These are phyloP conservation scores for Thraustochytrium sp. DNA, from an alignment of 352 stramenopile species.

Conservation along the genomic window DNA sequence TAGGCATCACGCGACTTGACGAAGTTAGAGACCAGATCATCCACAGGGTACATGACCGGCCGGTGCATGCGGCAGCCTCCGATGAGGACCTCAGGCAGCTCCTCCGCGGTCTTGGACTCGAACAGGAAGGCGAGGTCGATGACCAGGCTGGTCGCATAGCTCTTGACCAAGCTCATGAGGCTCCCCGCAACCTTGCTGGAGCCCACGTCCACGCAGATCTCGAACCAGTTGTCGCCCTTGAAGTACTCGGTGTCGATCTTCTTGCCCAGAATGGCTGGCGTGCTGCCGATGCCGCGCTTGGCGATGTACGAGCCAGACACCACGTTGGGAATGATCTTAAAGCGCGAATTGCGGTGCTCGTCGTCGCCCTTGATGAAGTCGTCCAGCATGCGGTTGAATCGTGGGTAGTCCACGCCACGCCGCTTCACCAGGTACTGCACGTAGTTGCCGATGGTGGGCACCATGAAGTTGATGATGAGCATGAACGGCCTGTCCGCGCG, in stretches of 20 bases:
- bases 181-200: constrained; percentile 69
- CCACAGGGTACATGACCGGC: constrained; percentile 27
- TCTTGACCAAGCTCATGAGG: constrained; percentile 69
- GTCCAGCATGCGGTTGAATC: constrained; percentile 76
- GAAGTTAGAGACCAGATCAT: background rate
- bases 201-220: constrained; percentile 73
- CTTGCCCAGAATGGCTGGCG: constrained; percentile 72
- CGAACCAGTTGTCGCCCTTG: constrained; percentile 76
- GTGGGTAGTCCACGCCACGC: constrained; percentile 50
- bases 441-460: constrained; percentile 67
- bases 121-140: constrained; percentile 79
- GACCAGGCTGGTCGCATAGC: constrained; percentile 75
- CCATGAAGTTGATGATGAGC: constrained; percentile 81
- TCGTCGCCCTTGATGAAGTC: constrained; percentile 70
- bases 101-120: constrained; percentile 71
- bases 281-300: constrained; percentile 70
- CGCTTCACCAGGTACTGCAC: constrained; percentile 65
- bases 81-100: constrained; percentile 60
- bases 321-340: constrained; percentile 79
- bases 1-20: background rate
- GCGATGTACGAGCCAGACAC: constrained; percentile 79
- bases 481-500: constrained; percentile 58
- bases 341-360: constrained; percentile 70
- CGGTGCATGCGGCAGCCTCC: constrained; percentile 52
- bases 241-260: constrained; percentile 76